These are phyloP conservation scores for Talaromyces sp. DNA, from an alignment of 2,329 filamentous ascomycete genomes.

Conservation along the genomic window DNA sequence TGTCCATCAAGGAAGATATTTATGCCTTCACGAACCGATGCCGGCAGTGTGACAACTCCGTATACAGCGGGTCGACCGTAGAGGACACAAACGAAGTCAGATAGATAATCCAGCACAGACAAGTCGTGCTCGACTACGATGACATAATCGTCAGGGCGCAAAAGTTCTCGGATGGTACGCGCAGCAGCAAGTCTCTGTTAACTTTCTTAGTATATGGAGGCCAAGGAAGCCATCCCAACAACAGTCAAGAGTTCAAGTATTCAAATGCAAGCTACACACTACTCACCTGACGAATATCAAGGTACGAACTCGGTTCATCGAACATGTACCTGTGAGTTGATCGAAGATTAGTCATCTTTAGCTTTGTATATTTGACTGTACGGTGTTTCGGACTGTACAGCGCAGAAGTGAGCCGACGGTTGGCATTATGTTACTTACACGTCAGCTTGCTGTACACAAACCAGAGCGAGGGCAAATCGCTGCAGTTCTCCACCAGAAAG, in stretches of 20 bases:
- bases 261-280: background rate
- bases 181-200: slow-evolving; percentile 95
- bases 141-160: slow-evolving; percentile 86
- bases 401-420: background rate
- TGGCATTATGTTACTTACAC: slow-evolving; percentile 48
- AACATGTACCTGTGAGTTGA: slow-evolving; percentile 74
- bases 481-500: slow-evolving; percentile 97
- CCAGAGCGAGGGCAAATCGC: slow-evolving; percentile 92
- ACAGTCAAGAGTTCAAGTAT: background rate
- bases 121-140: slow-evolving; percentile 99
- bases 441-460: slow-evolving; percentile 92
- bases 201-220: slow-evolving; percentile 9
- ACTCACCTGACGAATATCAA: slow-evolving; percentile 62
- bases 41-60: slow-evolving; percentile 91
- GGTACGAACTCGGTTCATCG: slow-evolving; percentile 96
- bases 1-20: slow-evolving; percentile 98
- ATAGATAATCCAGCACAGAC: slow-evolving; percentile 96
- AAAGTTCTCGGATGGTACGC: slow-evolving; percentile 83
- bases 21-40: slow-evolving; percentile 97
- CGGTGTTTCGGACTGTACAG: background rate
- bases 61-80: slow-evolving; percentile 95
- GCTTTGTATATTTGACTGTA: background rate
- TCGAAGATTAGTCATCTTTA: background rate
- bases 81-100: slow-evolving; percentile 95
- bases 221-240: background rate